Evolutionary conservation across 805 yeast species (phyloP).

Genomic region (Myxozyma mucilagina): DNA sequence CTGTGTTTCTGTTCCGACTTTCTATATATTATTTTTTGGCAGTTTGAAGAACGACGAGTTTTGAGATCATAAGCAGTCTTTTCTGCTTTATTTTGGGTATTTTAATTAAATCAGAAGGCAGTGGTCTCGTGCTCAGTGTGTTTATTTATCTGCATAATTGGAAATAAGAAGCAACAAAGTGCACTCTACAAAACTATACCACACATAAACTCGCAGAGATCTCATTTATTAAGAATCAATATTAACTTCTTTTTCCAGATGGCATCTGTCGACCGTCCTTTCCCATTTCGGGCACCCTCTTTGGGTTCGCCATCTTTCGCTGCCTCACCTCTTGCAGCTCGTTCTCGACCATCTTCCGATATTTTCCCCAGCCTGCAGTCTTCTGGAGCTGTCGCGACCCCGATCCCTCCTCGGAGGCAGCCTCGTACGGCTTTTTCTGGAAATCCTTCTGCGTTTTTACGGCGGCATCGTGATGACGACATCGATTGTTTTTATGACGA

Average conservation of each 20-base stretch:
- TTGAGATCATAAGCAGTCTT: too few relatives aligned
- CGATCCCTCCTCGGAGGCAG: slow-evolving; percentile 29
- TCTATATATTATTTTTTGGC: too few relatives aligned
- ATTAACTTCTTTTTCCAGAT: not conserved
- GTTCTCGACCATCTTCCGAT: slow-evolving; percentile 4
- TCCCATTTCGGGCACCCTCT: slow-evolving; percentile 1
- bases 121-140: too few relatives aligned
- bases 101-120: too few relatives aligned
- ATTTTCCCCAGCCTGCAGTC: not conserved
- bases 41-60: too few relatives aligned
- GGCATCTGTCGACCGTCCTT: slow-evolving; percentile 1
- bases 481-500: slow-evolving; percentile 3
- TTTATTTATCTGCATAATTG: too few relatives aligned
- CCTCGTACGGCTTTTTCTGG: slow-evolving; percentile 22
- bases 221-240: too few relatives aligned
- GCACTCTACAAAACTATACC: not conserved
- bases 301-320: not conserved
- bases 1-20: too few relatives aligned
- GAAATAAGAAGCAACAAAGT: too few relatives aligned
- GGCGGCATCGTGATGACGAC: slow-evolving; percentile 4
- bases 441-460: not conserved
- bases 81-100: too few relatives aligned
- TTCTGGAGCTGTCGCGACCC: slow-evolving; percentile 4
- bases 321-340: not conserved
- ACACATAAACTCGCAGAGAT: not conserved